These are phyloP conservation scores for Forsythia suspensa DNA, from an alignment of 257 asterid species.

Conservation along the genomic window DNA sequence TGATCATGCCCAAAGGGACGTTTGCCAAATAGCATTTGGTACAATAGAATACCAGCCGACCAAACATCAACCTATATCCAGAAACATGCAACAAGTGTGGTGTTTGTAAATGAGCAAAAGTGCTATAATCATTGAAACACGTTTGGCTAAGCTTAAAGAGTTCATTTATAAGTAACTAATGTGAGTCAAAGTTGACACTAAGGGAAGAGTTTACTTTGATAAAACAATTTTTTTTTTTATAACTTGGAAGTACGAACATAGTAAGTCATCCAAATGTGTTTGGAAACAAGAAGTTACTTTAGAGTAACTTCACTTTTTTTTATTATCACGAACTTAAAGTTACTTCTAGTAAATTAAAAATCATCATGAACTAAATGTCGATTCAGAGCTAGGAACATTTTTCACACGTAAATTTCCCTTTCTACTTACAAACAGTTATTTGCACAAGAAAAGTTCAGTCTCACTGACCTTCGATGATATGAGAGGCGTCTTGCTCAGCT, in stretches of 20 bases:
- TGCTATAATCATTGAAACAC: no score
- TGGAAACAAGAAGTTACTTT: background rate
- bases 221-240: background rate
- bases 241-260: no score
- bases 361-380: no score
- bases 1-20: slow-evolving; percentile 99
- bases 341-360: no score
- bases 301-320: no score
- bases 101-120: no score
- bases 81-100: background rate
- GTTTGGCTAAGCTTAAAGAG: background rate
- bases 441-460: background rate
- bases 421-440: background rate
- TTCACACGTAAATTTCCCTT: background rate
- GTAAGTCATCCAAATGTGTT: background rate
- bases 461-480: slow-evolving; percentile 91
- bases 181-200: background rate
- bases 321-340: no score
- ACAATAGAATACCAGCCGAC: slow-evolving; percentile 90
- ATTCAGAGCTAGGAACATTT: no score
- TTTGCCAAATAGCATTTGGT: slow-evolving; percentile 94
- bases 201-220: background rate
- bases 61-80: slow-evolving; percentile 91
- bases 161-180: background rate
- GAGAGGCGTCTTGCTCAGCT: slow-evolving; percentile 88